phyloP scores from a whole-genome alignment of 129 eudicot genomes.

The Arctium lappa region DNA sequence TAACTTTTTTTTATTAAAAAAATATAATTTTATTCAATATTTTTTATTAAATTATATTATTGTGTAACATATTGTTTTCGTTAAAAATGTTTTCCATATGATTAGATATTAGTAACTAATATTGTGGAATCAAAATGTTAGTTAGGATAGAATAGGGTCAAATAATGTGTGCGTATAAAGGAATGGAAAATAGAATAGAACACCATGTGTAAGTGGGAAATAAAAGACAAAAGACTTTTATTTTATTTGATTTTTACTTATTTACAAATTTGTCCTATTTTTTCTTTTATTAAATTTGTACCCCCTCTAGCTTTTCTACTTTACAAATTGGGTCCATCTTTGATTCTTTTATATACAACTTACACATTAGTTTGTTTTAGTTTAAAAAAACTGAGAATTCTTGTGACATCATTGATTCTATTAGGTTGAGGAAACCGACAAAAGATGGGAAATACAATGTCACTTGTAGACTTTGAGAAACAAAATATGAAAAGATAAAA shows the following conservation, averaged over 20 bases:
- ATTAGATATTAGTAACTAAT: neutral
- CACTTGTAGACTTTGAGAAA: neutral
- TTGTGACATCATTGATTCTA: neutral
- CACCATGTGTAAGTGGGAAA: neutral
- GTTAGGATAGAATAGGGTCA: slow-evolving; percentile 13
- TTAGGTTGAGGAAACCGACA: neutral
- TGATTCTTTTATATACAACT: neutral
- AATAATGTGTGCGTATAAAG: slow-evolving; percentile 9
- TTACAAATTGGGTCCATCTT: neutral
- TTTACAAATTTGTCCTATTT: neutral
- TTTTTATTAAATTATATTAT: neutral
- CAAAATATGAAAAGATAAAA: neutral
- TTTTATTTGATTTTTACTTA: neutral
- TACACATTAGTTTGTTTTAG: neutral
- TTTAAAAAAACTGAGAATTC: neutral
- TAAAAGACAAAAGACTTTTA: neutral
- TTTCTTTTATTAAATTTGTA: neutral
- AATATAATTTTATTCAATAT: too few species aligned
- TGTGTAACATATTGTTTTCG: neutral
- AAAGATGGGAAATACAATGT: neutral
- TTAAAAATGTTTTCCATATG: neutral
- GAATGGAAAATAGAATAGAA: neutral
- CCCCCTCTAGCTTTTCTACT: neutral
- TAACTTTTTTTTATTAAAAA: neutral
- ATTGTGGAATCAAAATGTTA: slow-evolving; percentile 7